Percentiles rank a stretch among this genome's conserved stretches.
phyloP scores from a whole-genome alignment of 139 green algal species.

The Volvox reticuliferus region DNA sequence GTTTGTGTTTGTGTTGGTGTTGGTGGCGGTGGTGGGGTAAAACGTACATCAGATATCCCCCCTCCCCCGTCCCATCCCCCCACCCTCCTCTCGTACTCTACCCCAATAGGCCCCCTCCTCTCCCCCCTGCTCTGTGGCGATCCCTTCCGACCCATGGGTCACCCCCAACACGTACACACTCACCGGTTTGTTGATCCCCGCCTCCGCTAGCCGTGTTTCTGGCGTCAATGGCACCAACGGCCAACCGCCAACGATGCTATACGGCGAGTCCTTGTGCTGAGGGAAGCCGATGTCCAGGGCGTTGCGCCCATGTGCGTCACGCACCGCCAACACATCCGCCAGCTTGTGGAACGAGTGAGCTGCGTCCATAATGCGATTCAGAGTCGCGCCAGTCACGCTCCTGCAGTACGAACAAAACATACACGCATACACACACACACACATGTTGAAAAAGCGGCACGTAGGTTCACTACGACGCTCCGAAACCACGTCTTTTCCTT shows the following conservation, averaged over 20 bases:
- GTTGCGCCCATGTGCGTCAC: slow-evolving; percentile 19
- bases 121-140: too few relatives aligned
- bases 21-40: neutral
- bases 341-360: slow-evolving; percentile 15
- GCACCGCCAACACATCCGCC: slow-evolving; percentile 32
- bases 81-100: neutral
- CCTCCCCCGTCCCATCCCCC: neutral
- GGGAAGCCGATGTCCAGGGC: slow-evolving; percentile 44
- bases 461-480: too few relatives aligned
- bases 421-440: too few relatives aligned
- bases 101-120: too few relatives aligned
- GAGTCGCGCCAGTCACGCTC: neutral
- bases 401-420: neutral
- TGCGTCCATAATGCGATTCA: slow-evolving; percentile 49
- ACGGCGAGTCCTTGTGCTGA: slow-evolving; percentile 12
- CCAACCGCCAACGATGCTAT: neutral
- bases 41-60: neutral
- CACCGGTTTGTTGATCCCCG: slow-evolving; percentile 39
- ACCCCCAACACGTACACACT: neutral
- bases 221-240: slow-evolving; percentile 10
- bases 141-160: too few relatives aligned
- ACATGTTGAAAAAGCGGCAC: too few relatives aligned
- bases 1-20: neutral
- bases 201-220: slow-evolving; percentile 17
- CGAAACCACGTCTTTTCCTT: too few relatives aligned